Conservation (phyloP, 495 filamentous ascomycete species). For the Pseudomonodictys pantanalensis region DNA sequence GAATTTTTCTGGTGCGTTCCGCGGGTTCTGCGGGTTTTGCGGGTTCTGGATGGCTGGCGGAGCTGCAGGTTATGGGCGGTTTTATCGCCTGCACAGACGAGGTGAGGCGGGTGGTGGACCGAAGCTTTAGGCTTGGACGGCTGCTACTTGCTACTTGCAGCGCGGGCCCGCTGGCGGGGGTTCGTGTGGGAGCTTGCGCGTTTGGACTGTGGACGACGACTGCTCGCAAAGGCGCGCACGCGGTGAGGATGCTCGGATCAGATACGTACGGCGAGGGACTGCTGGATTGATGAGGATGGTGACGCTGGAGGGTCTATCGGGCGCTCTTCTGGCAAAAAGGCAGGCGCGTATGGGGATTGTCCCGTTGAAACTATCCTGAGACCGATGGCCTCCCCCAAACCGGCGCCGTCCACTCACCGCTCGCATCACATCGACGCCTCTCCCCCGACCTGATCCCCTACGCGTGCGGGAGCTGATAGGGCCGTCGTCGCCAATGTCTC, state of each 20-base stretch:
- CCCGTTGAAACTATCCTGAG: slow-evolving; percentile 20
- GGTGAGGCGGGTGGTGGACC: slow-evolving; percentile 22
- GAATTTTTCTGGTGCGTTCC: too few species aligned
- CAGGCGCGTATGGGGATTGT: slow-evolving; percentile 12
- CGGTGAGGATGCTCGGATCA: neutral
- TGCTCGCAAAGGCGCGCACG: slow-evolving; percentile 13
- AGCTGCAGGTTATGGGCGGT: slow-evolving; percentile 14
- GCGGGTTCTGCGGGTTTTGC: too few species aligned
- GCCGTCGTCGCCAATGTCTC: neutral
- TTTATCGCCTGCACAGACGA: slow-evolving; percentile 24
- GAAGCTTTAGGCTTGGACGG: slow-evolving; percentile 18
- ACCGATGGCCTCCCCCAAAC: slow-evolving; percentile 1
- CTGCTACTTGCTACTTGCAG: too few species aligned
- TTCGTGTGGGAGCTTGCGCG: too few species aligned
- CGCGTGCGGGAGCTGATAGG: slow-evolving; percentile 18
- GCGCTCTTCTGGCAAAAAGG: slow-evolving; percentile 20
- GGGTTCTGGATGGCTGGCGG: slow-evolving; percentile 3
- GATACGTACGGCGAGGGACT: neutral
- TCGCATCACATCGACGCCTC: slow-evolving; percentile 2
- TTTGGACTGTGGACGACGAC: too few species aligned
- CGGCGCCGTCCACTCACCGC: slow-evolving; percentile 15
- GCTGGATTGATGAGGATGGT: neutral
- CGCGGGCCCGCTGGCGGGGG: slow-evolving; percentile 16
- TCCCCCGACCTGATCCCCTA: neutral
- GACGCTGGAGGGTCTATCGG: neutral